Percentiles rank a stretch among this genome's conserved stretches.
Conservation (phyloP, 1,284 basidiomycete genomes). For the Crepidotus sp. region DNA sequence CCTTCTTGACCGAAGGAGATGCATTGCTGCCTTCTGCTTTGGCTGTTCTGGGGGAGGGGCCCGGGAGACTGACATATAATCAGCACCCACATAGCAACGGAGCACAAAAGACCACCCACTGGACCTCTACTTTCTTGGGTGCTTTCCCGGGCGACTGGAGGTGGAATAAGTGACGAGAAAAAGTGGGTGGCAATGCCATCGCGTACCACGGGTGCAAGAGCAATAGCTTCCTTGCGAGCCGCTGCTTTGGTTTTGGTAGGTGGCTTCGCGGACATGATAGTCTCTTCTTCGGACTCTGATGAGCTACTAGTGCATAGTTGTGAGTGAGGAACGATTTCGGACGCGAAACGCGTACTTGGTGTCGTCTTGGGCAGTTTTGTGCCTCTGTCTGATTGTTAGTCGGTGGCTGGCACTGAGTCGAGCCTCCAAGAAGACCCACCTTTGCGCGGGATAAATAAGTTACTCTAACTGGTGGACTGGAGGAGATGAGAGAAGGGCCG, state of each 20-base stretch:
- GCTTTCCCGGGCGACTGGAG: conserved; percentile 18
- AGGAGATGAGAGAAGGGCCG: neutral
- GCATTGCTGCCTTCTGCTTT: conserved; percentile 16
- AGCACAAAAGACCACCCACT: conserved; percentile 26
- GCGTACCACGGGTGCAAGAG: conserved; percentile 9
- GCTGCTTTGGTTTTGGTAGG: conserved; percentile 5
- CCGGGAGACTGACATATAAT: conserved; percentile 22
- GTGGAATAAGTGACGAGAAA: neutral
- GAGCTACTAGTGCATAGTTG: conserved; percentile 1
- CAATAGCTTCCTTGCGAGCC: conserved; percentile 5
- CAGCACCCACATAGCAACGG: neutral
- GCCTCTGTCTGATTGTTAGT: neutral
- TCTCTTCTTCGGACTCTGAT: conserved; percentile 12
- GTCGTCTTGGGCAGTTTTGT: conserved; percentile 1
- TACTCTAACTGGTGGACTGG: conserved; percentile 10
- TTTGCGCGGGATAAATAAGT: conserved; percentile 17
- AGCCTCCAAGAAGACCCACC: conserved; percentile 3
- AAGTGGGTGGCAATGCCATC: neutral
- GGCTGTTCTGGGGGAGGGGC: conserved; percentile 24
- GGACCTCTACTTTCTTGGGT: conserved; percentile 34
- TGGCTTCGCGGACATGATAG: conserved; percentile 6
- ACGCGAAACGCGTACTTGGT: conserved; percentile 14
- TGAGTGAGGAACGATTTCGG: neutral
- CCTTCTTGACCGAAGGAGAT: conserved; percentile 21
- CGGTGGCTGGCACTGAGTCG: neutral